Evolutionary conservation across 2,329 filamentous ascomycete genomes (phyloP).

Genomic region (Pestalotiopsis sp.): DNA sequence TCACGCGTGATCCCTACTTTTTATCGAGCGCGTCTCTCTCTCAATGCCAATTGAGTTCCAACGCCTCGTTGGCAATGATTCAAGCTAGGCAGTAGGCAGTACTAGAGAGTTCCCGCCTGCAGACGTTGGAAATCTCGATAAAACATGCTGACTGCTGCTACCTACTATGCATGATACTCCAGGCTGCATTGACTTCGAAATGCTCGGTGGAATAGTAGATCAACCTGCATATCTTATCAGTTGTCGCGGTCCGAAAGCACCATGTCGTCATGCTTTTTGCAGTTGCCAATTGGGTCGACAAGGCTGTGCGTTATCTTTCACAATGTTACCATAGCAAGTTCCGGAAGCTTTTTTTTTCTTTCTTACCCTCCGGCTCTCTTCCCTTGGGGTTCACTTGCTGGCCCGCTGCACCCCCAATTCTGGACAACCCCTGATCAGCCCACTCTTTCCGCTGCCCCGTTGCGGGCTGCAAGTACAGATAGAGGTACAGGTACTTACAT

Average conservation of each 20-base stretch:
- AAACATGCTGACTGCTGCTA: background rate
- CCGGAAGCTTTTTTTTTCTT: conserved; percentile 3
- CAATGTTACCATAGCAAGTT: background rate
- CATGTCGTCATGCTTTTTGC: conserved; percentile 1
- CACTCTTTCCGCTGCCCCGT: conserved; percentile 6
- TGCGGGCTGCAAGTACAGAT: conserved; percentile 5
- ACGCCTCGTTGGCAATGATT: background rate
- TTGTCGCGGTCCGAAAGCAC: background rate
- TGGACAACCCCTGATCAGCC: conserved; percentile 4
- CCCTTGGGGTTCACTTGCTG: background rate
- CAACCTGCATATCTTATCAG: conserved; percentile 7
- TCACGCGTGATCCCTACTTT: conserved; percentile 4
- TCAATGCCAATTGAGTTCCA: conserved; percentile 6
- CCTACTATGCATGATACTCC: background rate
- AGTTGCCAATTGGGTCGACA: conserved; percentile 5
- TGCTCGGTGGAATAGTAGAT: background rate
- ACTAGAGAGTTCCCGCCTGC: conserved; percentile 6
- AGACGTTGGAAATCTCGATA: background rate
- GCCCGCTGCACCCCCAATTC: conserved; percentile 6
- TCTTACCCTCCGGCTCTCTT: background rate
- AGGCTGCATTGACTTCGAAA: conserved; percentile 3
- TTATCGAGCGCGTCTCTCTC: background rate
- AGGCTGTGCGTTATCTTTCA: conserved; percentile 3
- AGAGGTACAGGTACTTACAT: conserved; percentile 9
- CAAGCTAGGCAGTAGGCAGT: background rate